Percentiles rank a stretch among this genome's conserved stretches.
Evolutionary conservation across 805 yeast genomes (phyloP).

Genomic region (Nadsonia fulvescens): DNA sequence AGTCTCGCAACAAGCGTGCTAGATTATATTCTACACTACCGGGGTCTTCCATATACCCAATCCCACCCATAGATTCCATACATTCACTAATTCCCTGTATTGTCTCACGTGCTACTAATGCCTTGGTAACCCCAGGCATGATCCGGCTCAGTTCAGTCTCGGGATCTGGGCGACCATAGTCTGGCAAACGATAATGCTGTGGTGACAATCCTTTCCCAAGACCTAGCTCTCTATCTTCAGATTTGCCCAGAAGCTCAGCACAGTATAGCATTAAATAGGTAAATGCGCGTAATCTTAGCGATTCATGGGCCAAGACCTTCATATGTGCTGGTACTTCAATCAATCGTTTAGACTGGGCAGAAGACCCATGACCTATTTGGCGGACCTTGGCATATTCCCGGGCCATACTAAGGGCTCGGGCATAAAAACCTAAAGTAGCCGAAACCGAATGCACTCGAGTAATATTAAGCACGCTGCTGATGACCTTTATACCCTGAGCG

Average conservation of each 20-base stretch:
- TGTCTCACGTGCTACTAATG: constrained; percentile 13
- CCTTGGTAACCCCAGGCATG: constrained; percentile 15
- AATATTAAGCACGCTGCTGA: constrained; percentile 15
- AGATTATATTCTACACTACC: constrained; percentile 15
- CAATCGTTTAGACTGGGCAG: constrained; percentile 14
- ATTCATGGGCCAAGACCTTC: constrained; percentile 13
- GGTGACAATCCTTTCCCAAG: too few species aligned
- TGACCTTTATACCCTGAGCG: constrained; percentile 14
- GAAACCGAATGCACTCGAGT: constrained; percentile 14
- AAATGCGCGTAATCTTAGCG: constrained; percentile 11
- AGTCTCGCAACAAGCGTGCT: constrained; percentile 14
- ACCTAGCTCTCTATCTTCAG: constrained; percentile 8
- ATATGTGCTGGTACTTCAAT: constrained; percentile 13
- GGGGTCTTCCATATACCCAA: constrained; percentile 18
- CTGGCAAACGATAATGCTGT: too few species aligned
- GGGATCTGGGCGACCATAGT: too few species aligned
- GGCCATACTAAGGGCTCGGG: constrained; percentile 13
- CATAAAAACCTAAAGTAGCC: constrained; percentile 11
- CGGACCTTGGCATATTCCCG: constrained; percentile 14
- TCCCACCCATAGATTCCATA: constrained; percentile 19
- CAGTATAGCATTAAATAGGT: constrained; percentile 12
- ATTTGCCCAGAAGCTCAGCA: constrained; percentile 12
- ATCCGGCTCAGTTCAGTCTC: constrained; percentile 12
- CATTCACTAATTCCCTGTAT: constrained; percentile 16
- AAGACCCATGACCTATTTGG: too few species aligned